Percentiles rank a stretch among this genome's conserved stretches.
phyloP scores from a whole-genome alignment of 352 stramenopile species.

The Pythium angustatum region DNA sequence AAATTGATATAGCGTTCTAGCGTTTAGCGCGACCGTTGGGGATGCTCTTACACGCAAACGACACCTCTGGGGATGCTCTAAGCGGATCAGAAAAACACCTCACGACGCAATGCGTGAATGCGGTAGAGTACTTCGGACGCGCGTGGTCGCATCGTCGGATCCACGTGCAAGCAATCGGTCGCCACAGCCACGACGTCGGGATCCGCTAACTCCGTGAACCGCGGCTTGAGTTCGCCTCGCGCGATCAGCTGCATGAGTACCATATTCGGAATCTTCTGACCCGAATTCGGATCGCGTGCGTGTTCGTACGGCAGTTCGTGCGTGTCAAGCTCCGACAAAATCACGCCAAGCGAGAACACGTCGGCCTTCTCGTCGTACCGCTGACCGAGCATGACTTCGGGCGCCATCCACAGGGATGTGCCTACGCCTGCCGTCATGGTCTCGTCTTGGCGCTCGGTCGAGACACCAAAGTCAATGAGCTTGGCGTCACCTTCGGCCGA shows the following conservation, averaged over 20 bases:
- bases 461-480: slow-evolving; percentile 47
- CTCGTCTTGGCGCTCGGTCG: slow-evolving; percentile 26
- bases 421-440: slow-evolving; percentile 45
- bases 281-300: neutral
- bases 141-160: neutral
- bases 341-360: slow-evolving; percentile 85
- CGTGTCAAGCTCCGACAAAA: slow-evolving; percentile 47
- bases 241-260: slow-evolving; percentile 32
- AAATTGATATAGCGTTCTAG: too few species aligned
- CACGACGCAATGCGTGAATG: slow-evolving; percentile 19
- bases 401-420: slow-evolving; percentile 43
- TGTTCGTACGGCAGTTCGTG: slow-evolving; percentile 35
- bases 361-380: slow-evolving; percentile 45
- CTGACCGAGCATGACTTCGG: slow-evolving; percentile 36
- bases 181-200: slow-evolving; percentile 18
- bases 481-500: slow-evolving; percentile 35
- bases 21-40: too few species aligned
- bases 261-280: neutral
- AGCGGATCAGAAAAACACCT: too few species aligned
- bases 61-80: too few species aligned
- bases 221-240: slow-evolving; percentile 29
- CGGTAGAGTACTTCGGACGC: neutral
- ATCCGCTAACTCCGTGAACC: slow-evolving; percentile 34
- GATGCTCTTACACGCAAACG: too few species aligned
- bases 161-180: neutral